Conservation (phyloP, 768 basidiomycete genomes). For the Tylopilus plumbeoviolaceoides region DNA sequence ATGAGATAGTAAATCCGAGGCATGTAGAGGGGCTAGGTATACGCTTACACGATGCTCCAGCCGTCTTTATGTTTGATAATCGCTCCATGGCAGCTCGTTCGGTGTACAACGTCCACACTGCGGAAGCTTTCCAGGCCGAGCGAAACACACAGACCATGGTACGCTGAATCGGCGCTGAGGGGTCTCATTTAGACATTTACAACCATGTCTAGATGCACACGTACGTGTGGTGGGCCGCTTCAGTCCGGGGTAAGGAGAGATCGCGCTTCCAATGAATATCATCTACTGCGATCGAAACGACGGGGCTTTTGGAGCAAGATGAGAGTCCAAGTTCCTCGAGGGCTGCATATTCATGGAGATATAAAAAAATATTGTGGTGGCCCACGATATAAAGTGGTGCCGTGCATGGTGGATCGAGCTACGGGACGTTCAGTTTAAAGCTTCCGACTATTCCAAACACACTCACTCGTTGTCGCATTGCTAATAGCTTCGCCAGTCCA, state of each 20-base stretch:
- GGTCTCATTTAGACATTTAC: neutral
- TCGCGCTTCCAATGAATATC: conserved; percentile 46
- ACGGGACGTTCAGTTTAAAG: neutral
- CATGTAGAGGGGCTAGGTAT: neutral
- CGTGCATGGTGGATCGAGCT: conserved; percentile 62
- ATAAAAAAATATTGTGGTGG: conserved; percentile 50
- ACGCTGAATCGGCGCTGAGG: conserved; percentile 43
- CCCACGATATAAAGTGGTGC: conserved; percentile 71
- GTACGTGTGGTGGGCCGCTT: conserved; percentile 4
- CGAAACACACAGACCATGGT: conserved; percentile 40
- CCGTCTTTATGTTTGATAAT: conserved; percentile 63
- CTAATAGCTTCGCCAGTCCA: conserved; percentile 71
- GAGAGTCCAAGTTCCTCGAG: conserved; percentile 69
- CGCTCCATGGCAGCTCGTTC: conserved; percentile 67
- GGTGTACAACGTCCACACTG: conserved; percentile 73
- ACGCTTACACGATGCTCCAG: conserved; percentile 40
- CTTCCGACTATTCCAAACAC: neutral
- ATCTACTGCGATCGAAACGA: conserved; percentile 54
- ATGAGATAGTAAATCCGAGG: neutral
- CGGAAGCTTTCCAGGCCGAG: conserved; percentile 58
- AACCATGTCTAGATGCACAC: neutral
- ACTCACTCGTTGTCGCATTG: conserved; percentile 61
- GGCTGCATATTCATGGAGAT: conserved; percentile 68
- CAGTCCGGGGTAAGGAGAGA: conserved; percentile 29
- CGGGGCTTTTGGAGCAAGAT: conserved; percentile 43